Evolutionary conservation across 148 eudicot species (phyloP).

Genomic region (Vaccinium corymbosum): DNA sequence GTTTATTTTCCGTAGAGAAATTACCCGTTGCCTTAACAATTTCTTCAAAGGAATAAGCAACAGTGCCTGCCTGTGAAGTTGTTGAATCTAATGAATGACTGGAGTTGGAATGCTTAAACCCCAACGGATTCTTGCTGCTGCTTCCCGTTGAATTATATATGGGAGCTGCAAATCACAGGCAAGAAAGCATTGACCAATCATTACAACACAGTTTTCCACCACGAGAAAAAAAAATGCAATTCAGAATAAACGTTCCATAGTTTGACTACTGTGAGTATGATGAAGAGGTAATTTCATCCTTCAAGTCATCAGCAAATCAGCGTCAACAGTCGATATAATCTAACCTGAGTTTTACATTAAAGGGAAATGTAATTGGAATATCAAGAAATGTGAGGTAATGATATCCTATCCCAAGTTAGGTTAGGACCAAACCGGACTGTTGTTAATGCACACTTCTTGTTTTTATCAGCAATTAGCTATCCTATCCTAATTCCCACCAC

Average conservation of each 20-base stretch:
- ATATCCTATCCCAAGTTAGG: background rate
- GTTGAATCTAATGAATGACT: conserved; percentile 22
- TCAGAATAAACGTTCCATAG: background rate
- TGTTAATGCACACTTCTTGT: background rate
- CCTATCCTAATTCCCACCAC: background rate
- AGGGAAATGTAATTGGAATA: background rate
- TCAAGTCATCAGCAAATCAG: background rate
- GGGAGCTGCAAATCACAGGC: conserved; percentile 18
- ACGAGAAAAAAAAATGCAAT: conserved; percentile 19
- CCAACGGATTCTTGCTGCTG: conserved; percentile 28
- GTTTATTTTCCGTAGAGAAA: conserved; percentile 42
- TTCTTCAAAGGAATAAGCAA: conserved; percentile 46
- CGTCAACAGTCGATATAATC: background rate
- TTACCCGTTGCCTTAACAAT: conserved; percentile 53
- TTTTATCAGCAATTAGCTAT: background rate
- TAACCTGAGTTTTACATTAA: background rate
- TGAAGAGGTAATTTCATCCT: background rate
- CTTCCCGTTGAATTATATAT: conserved; percentile 36
- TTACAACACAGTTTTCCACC: background rate
- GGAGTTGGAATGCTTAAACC: conserved; percentile 25
- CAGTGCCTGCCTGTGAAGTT: conserved; percentile 29
- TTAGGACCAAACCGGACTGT: background rate
- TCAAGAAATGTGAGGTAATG: background rate
- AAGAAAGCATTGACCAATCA: background rate
- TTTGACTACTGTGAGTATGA: background rate